A percentile compares a stretch with the other conserved stretches of the same genome.
These are phyloP conservation scores for Pseudogymnoascus sp. DNA, from an alignment of 2,329 filamentous ascomycete species.

Conservation along the genomic window DNA sequence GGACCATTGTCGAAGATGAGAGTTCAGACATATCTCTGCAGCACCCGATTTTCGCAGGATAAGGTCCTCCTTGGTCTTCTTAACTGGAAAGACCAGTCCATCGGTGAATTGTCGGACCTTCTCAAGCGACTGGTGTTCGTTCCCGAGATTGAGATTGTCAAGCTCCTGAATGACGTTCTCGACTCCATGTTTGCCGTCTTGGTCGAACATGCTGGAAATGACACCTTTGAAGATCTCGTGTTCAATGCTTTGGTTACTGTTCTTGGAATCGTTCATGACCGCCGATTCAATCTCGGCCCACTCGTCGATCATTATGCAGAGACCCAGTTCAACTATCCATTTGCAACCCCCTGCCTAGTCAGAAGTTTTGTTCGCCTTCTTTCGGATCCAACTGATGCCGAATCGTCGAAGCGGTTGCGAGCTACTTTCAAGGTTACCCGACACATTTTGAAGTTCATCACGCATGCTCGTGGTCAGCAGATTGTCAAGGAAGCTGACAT, in stretches of 20 bases:
- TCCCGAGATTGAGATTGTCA: conserved; percentile 95
- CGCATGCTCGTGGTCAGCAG: conserved; percentile 78
- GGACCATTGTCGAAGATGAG: conserved; percentile 73
- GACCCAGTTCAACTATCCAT: conserved; percentile 83
- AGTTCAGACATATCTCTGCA: conserved; percentile 81
- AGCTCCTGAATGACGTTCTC: conserved; percentile 80
- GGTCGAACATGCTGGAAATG: conserved; percentile 82
- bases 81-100: conserved; percentile 72
- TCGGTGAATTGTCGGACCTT: conserved; percentile 63
- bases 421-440: conserved; percentile 92
- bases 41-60: conserved; percentile 90
- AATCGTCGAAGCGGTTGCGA: conserved; percentile 74
- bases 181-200: conserved; percentile 86
- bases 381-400: conserved; percentile 71
- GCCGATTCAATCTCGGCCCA: conserved; percentile 83
- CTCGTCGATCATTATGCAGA: conserved; percentile 89
- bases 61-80: conserved; percentile 74
- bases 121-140: conserved; percentile 85
- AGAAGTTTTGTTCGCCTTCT: conserved; percentile 79
- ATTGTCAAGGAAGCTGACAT: conserved; percentile 81
- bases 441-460: conserved; percentile 90
- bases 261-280: conserved; percentile 86
- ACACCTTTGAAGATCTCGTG: conserved; percentile 85
- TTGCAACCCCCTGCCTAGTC: conserved; percentile 80
- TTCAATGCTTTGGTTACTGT: conserved; percentile 87